These are phyloP conservation scores for Candida mesenterica DNA, from an alignment of 1,139 yeast genomes.

Conservation along the genomic window DNA sequence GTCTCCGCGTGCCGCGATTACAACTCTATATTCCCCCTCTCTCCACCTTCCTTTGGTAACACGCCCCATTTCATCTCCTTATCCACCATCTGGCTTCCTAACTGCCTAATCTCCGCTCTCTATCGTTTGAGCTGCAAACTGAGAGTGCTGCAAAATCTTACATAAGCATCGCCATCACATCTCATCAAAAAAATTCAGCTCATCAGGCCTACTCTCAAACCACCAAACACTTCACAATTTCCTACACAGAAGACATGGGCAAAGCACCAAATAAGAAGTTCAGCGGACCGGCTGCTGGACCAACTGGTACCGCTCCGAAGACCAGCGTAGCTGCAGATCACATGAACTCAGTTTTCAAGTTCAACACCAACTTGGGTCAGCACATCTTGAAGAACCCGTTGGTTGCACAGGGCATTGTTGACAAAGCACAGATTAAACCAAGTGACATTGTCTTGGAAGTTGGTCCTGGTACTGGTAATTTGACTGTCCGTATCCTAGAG, in stretches of 20 bases:
- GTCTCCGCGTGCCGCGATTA: too few species aligned
- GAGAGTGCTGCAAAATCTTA: too few species aligned
- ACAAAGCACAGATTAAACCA: slow-evolving; percentile 90
- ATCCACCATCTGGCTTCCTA: too few species aligned
- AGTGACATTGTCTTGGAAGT: slow-evolving; percentile 93
- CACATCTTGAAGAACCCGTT: slow-evolving; percentile 94
- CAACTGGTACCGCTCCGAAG: slow-evolving; percentile 25
- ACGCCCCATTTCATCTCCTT: too few species aligned
- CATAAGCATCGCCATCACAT: too few species aligned
- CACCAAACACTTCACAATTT: too few species aligned
- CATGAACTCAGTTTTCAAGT: slow-evolving; percentile 83
- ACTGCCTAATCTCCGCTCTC: too few species aligned
- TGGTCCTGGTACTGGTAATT: slow-evolving; percentile 99
- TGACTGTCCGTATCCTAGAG: slow-evolving; percentile 89
- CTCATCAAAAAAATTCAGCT: slow-evolving; percentile 4
- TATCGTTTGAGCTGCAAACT: too few species aligned
- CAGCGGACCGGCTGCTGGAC: slow-evolving; percentile 27
- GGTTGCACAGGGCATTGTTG: slow-evolving; percentile 97
- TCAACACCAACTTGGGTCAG: slow-evolving; percentile 96
- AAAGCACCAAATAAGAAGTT: slow-evolving; percentile 57
- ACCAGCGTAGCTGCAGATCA: slow-evolving; percentile 64
- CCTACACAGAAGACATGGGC: slow-evolving; percentile 43
- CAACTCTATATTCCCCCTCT: too few species aligned
- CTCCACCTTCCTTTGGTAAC: too few species aligned
- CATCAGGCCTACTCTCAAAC: too few species aligned